Percentiles rank a stretch among this genome's conserved stretches.
These are phyloP conservation scores for Periconia sp. DNA, from an alignment of 2,329 filamentous ascomycete genomes.

Conservation along the genomic window DNA sequence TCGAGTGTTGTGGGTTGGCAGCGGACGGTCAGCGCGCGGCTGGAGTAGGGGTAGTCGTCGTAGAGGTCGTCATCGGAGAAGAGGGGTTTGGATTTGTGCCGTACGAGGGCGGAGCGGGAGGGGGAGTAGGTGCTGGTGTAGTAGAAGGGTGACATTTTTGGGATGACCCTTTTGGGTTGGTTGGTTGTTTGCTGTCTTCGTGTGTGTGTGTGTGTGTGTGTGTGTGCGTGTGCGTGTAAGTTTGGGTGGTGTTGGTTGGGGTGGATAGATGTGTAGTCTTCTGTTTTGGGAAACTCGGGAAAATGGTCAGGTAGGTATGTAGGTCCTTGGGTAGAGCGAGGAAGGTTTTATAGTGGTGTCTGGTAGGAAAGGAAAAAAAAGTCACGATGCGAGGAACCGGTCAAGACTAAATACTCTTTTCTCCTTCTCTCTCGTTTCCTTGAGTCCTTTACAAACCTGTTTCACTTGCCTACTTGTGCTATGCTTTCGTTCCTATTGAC, in stretches of 20 bases:
- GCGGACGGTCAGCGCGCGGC: conserved; percentile 29
- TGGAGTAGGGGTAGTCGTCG: conserved; percentile 19
- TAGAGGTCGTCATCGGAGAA: conserved; percentile 28
- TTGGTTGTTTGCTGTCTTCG: not conserved
- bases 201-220: not conserved
- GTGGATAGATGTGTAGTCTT: not conserved
- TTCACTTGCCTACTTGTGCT: conserved; percentile 1
- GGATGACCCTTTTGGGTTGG: not conserved
- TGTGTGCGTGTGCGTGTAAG: not conserved
- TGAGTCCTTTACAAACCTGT: not conserved
- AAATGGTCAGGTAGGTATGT: not conserved
- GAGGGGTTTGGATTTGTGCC: conserved; percentile 17
- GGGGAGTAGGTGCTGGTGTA: conserved; percentile 17
- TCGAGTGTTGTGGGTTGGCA: conserved; percentile 27
- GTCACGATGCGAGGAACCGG: not conserved
- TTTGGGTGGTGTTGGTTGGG: not conserved
- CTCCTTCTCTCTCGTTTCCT: not conserved
- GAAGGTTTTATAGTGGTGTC: not conserved
- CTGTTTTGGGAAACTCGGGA: not conserved
- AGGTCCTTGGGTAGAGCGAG: not conserved
- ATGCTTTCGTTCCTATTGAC: not conserved
- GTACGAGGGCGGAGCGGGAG: too few relatives aligned
- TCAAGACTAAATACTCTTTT: conserved; percentile 3
- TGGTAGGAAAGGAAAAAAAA: not conserved
- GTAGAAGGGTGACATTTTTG: conserved; percentile 27